Conservation (phyloP, 208 protist species). For the Crithidia sp. region DNA sequence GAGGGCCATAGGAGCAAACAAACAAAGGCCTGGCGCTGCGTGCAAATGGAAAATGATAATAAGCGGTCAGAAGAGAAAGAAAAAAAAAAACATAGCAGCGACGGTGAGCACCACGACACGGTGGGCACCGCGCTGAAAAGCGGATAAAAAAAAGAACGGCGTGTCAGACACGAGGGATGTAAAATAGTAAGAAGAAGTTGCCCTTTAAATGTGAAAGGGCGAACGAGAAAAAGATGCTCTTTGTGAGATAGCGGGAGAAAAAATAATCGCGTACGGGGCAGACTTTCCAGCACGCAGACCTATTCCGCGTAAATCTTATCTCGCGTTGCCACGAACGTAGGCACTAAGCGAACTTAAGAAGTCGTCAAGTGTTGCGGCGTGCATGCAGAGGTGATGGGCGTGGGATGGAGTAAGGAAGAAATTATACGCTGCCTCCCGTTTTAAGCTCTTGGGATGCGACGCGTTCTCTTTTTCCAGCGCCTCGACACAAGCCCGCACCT, state of each 20-base stretch:
- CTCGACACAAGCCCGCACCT: constrained; percentile 23
- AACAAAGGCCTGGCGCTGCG: too few species aligned
- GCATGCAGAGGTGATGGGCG: constrained; percentile 31
- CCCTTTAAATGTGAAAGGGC: background rate
- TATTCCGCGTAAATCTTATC: background rate
- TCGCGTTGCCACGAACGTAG: constrained; percentile 6
- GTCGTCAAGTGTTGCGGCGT: background rate
- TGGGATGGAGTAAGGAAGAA: constrained; percentile 25
- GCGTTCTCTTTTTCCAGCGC: constrained; percentile 19
- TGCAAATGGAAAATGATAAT: background rate
- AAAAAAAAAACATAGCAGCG: constrained; percentile 4
- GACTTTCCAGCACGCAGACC: background rate
- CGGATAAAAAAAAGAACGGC: background rate
- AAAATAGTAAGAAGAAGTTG: too few species aligned
- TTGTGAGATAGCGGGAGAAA: background rate
- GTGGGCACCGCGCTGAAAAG: too few species aligned
- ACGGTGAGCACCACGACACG: too few species aligned
- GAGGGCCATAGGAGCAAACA: background rate
- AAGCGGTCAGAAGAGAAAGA: background rate
- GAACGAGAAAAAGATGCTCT: background rate
- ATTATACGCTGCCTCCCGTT: background rate
- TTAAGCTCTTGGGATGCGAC: background rate
- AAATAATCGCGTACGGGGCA: background rate
- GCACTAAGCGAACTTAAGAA: constrained; percentile 17
- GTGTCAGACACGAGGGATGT: too few species aligned